Percentiles rank a stretch among this genome's conserved stretches.
Evolutionary conservation across 352 stramenopile species (phyloP).

Genomic region (Pythium rhizo-oryzae): DNA sequence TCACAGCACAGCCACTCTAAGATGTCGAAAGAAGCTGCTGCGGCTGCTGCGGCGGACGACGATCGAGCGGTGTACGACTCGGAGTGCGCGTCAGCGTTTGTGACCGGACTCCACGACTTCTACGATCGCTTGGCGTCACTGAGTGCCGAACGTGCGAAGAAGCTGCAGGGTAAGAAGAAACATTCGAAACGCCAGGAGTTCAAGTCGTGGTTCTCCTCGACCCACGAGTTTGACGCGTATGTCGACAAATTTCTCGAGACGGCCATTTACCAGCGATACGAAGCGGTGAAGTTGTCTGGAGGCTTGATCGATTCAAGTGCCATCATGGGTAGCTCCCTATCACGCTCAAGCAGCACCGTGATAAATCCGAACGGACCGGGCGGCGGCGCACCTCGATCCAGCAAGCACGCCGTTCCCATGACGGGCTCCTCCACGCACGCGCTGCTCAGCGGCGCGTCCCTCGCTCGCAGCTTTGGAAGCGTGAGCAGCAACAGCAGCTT

Average conservation of each 20-base stretch:
- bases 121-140: constrained; percentile 63
- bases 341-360: constrained; percentile 24
- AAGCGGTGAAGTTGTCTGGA: constrained; percentile 13
- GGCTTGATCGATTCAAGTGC: not conserved
- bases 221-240: constrained; percentile 80
- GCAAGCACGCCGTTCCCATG: constrained; percentile 29
- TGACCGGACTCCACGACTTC: constrained; percentile 61
- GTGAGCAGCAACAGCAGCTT: constrained; percentile 56
- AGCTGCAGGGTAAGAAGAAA: constrained; percentile 49
- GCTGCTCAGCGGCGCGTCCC: constrained; percentile 32
- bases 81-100: constrained; percentile 58
- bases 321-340: constrained; percentile 10
- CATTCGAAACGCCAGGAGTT: constrained; percentile 81
- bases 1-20: constrained; percentile 14
- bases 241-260: constrained; percentile 70
- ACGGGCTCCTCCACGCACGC: constrained; percentile 29
- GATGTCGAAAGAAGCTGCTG: constrained; percentile 4
- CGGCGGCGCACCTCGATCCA: constrained; percentile 12
- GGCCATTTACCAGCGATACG: constrained; percentile 48
- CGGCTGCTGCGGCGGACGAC: constrained; percentile 26
- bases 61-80: constrained; percentile 67
- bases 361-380: constrained; percentile 4
- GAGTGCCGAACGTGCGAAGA: constrained; percentile 66
- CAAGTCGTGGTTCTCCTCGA: constrained; percentile 85
- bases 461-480: constrained; percentile 56